A percentile compares a stretch with the other conserved stretches of the same genome.
These are phyloP conservation scores for Solanum dulcamara DNA, from an alignment of 257 asterid species.

Conservation along the genomic window DNA sequence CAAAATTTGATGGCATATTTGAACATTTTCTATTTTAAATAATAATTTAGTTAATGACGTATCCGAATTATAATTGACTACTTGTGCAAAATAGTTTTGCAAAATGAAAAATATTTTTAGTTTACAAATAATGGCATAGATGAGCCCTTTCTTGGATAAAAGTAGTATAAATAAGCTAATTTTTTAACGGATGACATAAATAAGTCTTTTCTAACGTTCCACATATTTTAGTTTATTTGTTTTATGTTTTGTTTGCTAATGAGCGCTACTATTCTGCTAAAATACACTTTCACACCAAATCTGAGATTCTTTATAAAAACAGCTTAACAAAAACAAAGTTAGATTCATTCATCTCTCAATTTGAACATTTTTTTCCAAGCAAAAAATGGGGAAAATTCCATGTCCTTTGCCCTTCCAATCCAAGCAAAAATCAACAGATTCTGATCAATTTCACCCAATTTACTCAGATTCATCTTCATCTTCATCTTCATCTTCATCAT, in stretches of 20 bases:
- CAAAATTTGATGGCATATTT: too few species aligned
- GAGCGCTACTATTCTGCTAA: background rate
- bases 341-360: background rate
- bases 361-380: background rate
- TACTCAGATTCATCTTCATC: constrained; percentile 10
- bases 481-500: constrained; percentile 10
- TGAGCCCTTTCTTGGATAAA: too few species aligned
- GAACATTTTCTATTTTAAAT: too few species aligned
- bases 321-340: background rate
- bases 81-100: too few species aligned
- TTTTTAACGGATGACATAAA: too few species aligned
- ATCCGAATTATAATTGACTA: too few species aligned
- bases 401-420: background rate
- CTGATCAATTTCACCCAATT: background rate
- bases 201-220: too few species aligned
- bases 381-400: background rate
- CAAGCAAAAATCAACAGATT: background rate
- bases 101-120: too few species aligned
- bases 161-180: too few species aligned
- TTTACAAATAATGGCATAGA: too few species aligned
- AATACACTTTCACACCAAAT: background rate
- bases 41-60: too few species aligned
- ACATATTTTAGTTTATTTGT: too few species aligned
- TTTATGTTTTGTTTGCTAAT: background rate
- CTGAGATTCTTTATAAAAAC: background rate